phyloP scores from a whole-genome alignment of 2,329 filamentous ascomycete genomes.

The Trichophaea hybrida region DNA sequence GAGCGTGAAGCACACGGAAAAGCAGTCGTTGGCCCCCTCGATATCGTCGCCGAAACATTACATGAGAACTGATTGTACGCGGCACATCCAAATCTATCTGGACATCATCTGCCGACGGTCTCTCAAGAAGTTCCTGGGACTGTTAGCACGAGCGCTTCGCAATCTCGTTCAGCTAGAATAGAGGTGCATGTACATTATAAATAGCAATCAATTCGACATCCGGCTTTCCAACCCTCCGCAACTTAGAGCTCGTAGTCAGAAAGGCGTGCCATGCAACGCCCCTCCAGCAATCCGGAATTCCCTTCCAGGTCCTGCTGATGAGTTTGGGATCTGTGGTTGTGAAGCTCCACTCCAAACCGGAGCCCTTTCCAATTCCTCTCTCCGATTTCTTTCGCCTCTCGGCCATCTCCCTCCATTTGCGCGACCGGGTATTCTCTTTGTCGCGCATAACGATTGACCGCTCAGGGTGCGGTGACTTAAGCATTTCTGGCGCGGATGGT shows the following conservation, averaged over 20 bases:
- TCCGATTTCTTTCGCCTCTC: constrained; percentile 34
- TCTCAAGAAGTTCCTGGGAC: constrained; percentile 50
- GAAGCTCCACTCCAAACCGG: constrained; percentile 56
- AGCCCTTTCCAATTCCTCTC: constrained; percentile 33
- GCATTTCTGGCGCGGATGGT: constrained; percentile 47
- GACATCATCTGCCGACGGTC: constrained; percentile 73
- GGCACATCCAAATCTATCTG: constrained; percentile 97
- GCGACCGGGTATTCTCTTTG: constrained; percentile 48
- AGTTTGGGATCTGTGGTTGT: constrained; percentile 71
- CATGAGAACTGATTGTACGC: constrained; percentile 82
- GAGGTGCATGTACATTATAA: constrained; percentile 25
- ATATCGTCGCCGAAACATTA: constrained; percentile 92
- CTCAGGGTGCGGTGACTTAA: constrained; percentile 41
- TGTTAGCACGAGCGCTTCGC: not conserved
- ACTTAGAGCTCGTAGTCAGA: constrained; percentile 59
- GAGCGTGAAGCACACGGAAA: constrained; percentile 80
- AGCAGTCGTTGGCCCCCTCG: constrained; percentile 80
- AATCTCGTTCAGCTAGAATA: constrained; percentile 36
- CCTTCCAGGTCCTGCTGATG: constrained; percentile 89
- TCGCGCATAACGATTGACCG: constrained; percentile 43
- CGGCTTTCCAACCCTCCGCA: constrained; percentile 44
- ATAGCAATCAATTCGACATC: constrained; percentile 56
- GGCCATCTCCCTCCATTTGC: constrained; percentile 58
- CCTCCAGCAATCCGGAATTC: constrained; percentile 91
- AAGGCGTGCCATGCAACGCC: constrained; percentile 92